Percentiles rank a stretch among this genome's conserved stretches.
These are phyloP conservation scores for Suillus sp. DNA, from an alignment of 768 basidiomycete species.

Conservation along the genomic window DNA sequence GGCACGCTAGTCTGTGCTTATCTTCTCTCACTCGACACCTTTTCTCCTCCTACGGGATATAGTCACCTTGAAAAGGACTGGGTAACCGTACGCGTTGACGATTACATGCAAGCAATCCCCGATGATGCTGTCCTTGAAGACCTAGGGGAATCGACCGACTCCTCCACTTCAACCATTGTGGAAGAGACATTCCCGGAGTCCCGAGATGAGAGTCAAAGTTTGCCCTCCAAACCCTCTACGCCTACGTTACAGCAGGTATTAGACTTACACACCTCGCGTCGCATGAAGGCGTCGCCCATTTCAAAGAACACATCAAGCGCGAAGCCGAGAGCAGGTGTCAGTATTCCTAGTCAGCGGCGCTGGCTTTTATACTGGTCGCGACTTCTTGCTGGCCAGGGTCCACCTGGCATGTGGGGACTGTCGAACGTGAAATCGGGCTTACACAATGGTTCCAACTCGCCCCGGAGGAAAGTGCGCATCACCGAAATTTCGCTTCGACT, in stretches of 20 bases:
- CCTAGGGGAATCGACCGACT: constrained; percentile 20
- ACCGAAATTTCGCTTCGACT: constrained; percentile 61
- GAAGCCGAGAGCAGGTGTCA: constrained; percentile 60
- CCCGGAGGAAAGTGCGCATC: constrained; percentile 52
- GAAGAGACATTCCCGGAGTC: constrained; percentile 24
- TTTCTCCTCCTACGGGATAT: constrained; percentile 47
- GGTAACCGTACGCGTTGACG: constrained; percentile 49
- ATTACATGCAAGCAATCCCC: constrained; percentile 51
- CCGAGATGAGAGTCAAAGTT: neutral
- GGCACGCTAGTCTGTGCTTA: constrained; percentile 87
- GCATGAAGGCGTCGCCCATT: constrained; percentile 53
- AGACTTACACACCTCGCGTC: constrained; percentile 65
- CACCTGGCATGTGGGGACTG: constrained; percentile 48
- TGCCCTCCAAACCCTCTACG: constrained; percentile 22
- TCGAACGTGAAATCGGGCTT: constrained; percentile 18
- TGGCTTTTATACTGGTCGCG: constrained; percentile 81
- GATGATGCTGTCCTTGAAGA: constrained; percentile 34
- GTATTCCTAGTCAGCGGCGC: constrained; percentile 79
- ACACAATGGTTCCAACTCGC: neutral
- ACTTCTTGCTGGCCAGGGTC: constrained; percentile 57
- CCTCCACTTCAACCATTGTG: constrained; percentile 17
- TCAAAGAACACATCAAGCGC: constrained; percentile 14
- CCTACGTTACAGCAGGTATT: constrained; percentile 57
- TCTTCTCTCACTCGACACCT: constrained; percentile 59
- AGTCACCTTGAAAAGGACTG: constrained; percentile 51